Base-by-base conservation (phyloP, 805 yeast genomes). In the Wickerhamomyces sydowiorum region DNA sequence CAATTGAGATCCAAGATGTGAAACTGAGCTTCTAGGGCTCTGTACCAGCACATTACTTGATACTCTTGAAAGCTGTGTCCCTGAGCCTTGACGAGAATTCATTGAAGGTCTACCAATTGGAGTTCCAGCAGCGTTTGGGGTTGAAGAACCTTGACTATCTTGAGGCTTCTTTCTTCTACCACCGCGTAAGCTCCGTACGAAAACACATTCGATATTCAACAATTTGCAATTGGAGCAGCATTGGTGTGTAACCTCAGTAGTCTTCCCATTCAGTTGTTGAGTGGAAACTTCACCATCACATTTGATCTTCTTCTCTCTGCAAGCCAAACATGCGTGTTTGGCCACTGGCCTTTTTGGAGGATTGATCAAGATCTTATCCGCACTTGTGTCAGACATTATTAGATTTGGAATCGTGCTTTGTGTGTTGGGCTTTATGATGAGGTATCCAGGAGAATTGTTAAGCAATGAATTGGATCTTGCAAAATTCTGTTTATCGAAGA, bases 281-380 rank as follows among this genome's bases (percentile, higher is more conserved):
- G 52, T 51, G 5, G 57, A 52, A 13, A 66, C 53, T 49, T 78
- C 84, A 13, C 86, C 86, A 49, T 80, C 84, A 58, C 86, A 80
- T 49, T 78, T 80, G 47, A 80, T 69, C 51, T 80, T 80, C 61
- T 76, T 78, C 50, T 76, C 82, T 32, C 86, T 73, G 45, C 86
- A 80, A 5, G 78, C 68, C 6, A 80, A 61, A 54, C 86, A 80
- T 0, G 86, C 86, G 37, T 80, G 64, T 44, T 74, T 66, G 0
- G 84, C 82, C 2, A 79, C 85, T 6, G 72, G 64, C 20, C 80
- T 60, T 45, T 67, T 65, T 10, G 41, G 15, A 15, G 23, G 35
- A 13, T 10, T 19, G 35, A 7, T 20, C 17, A 8, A 12, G 35
- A 19, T 18, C n/a, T 32, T 32, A 14, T 32, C 17, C 12, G 22